Percentiles rank a stretch among this genome's conserved stretches.
phyloP scores from a whole-genome alignment of 768 basidiomycete genomes.

The Agaricus blazei region DNA sequence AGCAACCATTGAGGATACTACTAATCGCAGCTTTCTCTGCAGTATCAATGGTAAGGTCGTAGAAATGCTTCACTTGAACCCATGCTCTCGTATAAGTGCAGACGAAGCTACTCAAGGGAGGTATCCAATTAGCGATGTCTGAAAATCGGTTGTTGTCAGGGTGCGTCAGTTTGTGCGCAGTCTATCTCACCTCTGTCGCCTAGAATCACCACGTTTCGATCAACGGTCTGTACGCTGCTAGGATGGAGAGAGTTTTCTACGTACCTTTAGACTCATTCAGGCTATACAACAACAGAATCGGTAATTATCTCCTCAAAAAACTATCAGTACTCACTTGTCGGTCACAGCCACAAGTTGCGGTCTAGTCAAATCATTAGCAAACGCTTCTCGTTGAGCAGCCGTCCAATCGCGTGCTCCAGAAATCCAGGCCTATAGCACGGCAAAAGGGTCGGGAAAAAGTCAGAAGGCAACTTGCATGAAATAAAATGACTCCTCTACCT shows the following conservation, averaged over 20 bases:
- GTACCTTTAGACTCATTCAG: conserved; percentile 44
- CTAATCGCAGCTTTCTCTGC: conserved; percentile 47
- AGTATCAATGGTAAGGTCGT: conserved; percentile 40
- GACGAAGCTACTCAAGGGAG: conserved; percentile 39
- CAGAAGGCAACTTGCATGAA: neutral
- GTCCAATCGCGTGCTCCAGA: conserved; percentile 53
- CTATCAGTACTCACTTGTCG: conserved; percentile 22
- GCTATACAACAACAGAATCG: conserved; percentile 14
- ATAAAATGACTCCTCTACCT: conserved; percentile 22
- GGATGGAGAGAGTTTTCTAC: neutral
- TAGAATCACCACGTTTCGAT: conserved; percentile 9
- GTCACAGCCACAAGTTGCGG: conserved; percentile 52
- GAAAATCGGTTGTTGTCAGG: neutral
- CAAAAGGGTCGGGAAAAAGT: too few species aligned
- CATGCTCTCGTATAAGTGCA: conserved; percentile 53
- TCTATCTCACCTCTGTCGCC: conserved; percentile 38
- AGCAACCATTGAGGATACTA: conserved; percentile 34
- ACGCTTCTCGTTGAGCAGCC: conserved; percentile 40
- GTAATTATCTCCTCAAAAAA: neutral
- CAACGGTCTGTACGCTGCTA: too few species aligned
- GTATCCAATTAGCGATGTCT: conserved; percentile 50
- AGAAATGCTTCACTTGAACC: conserved; percentile 48
- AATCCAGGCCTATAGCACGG: conserved; percentile 39
- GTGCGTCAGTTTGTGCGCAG: neutral
- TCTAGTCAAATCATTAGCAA: conserved; percentile 50